Evolutionary conservation across 140 eudicot genomes (phyloP).

Genomic region (Ambrosia hybrid): DNA sequence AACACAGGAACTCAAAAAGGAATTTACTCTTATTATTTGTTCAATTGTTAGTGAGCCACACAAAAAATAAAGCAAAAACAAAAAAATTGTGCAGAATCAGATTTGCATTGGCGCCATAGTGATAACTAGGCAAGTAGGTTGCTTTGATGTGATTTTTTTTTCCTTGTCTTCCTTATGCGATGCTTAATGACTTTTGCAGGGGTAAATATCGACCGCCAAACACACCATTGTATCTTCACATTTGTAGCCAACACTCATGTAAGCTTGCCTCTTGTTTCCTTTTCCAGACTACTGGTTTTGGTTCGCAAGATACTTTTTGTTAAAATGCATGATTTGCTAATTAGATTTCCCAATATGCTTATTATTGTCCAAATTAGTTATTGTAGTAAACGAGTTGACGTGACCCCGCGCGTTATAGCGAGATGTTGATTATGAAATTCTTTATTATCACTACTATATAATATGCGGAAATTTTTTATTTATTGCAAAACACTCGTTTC

Average conservation of each 20-base stretch:
- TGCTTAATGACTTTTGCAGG: constrained; percentile 42
- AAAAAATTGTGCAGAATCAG: constrained; percentile 68
- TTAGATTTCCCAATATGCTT: background rate
- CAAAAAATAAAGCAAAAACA: no score
- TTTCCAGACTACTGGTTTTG: background rate
- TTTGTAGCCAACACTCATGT: constrained; percentile 92
- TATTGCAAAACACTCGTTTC: no score
- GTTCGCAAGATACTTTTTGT: background rate
- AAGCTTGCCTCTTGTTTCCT: constrained; percentile 27
- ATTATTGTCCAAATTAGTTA: background rate
- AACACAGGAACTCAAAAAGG: no score
- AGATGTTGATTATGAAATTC: no score
- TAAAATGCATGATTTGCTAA: constrained; percentile 1
- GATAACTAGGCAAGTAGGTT: constrained; percentile 68
- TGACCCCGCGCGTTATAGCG: no score
- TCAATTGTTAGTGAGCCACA: no score
- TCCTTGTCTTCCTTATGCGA: background rate
- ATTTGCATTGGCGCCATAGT: constrained; percentile 84
- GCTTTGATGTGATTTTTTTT: constrained; percentile 6
- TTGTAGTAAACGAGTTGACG: background rate
- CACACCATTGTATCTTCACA: constrained; percentile 87
- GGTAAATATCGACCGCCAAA: constrained; percentile 91
- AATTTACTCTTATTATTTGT: no score
- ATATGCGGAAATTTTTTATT: no score
- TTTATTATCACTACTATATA: no score